A percentile compares a stretch with the other conserved stretches of the same genome.
Evolutionary conservation across 1,284 basidiomycete genomes (phyloP).

Genomic region (Ustilago trichophora): DNA sequence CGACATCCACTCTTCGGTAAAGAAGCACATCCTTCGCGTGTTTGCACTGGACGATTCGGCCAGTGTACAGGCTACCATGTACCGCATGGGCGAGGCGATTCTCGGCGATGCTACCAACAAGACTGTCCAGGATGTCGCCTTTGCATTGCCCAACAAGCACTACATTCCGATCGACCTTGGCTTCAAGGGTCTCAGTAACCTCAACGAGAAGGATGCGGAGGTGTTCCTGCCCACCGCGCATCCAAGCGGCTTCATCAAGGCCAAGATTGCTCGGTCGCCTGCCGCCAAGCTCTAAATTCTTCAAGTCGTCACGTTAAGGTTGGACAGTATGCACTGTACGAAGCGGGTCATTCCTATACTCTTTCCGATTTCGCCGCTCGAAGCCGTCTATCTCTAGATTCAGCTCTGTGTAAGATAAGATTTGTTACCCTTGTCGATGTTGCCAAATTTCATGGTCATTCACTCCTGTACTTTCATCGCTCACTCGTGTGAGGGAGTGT

Average conservation of each 20-base stretch:
- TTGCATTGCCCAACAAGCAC: slow-evolving; percentile 82
- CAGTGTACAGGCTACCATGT: slow-evolving; percentile 91
- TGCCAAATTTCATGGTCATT: no score
- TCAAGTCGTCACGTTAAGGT: no score
- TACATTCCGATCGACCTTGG: slow-evolving; percentile 61
- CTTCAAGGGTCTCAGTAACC: slow-evolving; percentile 55
- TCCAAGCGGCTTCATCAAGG: slow-evolving; percentile 60
- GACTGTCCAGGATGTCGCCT: slow-evolving; percentile 75
- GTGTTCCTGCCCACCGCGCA: slow-evolving; percentile 59
- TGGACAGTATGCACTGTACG: no score
- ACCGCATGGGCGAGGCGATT: slow-evolving; percentile 83
- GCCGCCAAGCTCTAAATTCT: slow-evolving; percentile 44
- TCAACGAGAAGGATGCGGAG: slow-evolving; percentile 57
- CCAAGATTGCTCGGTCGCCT: slow-evolving; percentile 44
- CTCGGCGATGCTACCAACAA: slow-evolving; percentile 69
- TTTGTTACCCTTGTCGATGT: no score
- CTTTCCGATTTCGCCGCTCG: no score
- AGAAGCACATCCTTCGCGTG: slow-evolving; percentile 77
- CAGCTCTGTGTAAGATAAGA: no score
- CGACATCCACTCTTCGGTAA: slow-evolving; percentile 71
- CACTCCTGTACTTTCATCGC: no score
- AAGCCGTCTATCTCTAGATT: no score
- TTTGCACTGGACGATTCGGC: slow-evolving; percentile 90
- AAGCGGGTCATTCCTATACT: no score
- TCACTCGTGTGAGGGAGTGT: no score